phyloP scores from a whole-genome alignment of 257 asterid species.

The Solanum verrucosum region DNA sequence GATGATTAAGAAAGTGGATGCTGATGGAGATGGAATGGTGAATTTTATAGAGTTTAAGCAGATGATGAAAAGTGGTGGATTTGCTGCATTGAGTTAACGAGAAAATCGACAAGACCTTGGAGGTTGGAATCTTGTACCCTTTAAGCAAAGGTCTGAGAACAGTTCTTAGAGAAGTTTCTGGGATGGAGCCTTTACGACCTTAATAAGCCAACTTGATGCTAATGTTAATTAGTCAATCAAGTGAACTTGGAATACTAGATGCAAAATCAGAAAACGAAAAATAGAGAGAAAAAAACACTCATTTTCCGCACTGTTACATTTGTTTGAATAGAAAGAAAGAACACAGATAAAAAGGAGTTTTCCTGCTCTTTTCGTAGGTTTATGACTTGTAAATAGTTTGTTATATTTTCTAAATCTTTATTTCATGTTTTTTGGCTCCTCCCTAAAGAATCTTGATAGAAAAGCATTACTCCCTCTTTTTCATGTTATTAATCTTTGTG shows the following conservation, averaged over 20 bases:
- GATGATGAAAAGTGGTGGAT: conserved; percentile 7
- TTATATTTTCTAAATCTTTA: not conserved
- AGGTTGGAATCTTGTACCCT: not conserved
- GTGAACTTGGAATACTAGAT: not conserved
- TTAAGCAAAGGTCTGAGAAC: not conserved
- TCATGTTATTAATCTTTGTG: not conserved
- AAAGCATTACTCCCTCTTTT: not conserved
- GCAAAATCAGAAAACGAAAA: not conserved
- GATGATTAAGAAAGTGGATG: conserved; percentile 4
- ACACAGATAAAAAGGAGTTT: not conserved
- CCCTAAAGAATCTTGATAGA: not conserved
- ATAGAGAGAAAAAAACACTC: not conserved
- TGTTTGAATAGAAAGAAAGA: not conserved
- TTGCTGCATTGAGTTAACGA: not conserved
- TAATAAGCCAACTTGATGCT: not conserved
- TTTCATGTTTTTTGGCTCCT: not conserved
- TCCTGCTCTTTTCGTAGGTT: not conserved
- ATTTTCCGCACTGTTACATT: not conserved
- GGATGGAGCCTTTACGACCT: not conserved
- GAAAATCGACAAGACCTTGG: not conserved
- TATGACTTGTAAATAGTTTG: not conserved
- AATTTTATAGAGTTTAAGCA: conserved; percentile 8
- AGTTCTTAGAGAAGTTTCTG: not conserved
- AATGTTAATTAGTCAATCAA: not conserved
- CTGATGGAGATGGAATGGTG: conserved; percentile 4